These are phyloP conservation scores for Eucalyptus regnans DNA, from an alignment of 345 rosid genomes.

Conservation along the genomic window DNA sequence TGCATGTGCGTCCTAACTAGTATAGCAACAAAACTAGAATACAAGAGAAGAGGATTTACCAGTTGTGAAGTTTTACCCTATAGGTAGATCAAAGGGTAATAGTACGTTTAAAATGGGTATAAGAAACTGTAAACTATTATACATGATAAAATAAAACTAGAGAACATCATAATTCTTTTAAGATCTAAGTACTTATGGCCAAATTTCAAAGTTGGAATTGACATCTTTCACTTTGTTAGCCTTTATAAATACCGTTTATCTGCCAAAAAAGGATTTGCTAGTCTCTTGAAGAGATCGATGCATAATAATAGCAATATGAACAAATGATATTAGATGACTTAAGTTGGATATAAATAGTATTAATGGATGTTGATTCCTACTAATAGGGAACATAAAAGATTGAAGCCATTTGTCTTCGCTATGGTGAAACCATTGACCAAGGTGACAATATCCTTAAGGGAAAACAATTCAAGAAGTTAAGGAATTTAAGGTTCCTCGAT, in stretches of 20 bases:
- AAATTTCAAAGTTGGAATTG: neutral
- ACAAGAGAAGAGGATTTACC: neutral
- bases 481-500: neutral
- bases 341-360: neutral
- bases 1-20: no score
- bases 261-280: neutral
- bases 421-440: neutral
- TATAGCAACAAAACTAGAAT: neutral
- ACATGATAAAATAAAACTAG: neutral
- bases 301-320: neutral
- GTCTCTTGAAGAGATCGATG: neutral
- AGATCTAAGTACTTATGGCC: neutral
- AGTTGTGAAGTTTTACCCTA: neutral
- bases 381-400: neutral
- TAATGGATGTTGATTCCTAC: neutral
- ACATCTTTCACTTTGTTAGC: neutral
- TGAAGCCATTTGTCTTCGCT: neutral
- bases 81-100: neutral
- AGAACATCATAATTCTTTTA: neutral
- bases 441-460: accelerated
- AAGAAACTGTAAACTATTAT: neutral
- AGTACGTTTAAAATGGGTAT: neutral
- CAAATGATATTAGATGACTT: neutral
- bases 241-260: neutral
- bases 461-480: neutral